phyloP scores from a whole-genome alignment of 164 flowering plant genomes.

The Piper betle region DNA sequence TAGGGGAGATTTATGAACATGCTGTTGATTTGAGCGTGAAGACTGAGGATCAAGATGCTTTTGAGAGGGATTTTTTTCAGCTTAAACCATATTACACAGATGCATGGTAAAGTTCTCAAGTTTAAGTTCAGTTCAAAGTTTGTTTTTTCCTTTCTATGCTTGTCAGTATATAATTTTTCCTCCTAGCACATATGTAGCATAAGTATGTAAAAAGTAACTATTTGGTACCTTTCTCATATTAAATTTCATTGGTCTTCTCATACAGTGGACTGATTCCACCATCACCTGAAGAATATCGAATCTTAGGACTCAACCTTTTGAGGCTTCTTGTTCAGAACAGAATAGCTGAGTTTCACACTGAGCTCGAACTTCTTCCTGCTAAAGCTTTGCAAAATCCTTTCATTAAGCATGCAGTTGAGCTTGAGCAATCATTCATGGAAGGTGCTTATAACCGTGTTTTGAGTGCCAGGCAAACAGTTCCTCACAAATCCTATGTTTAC shows the following conservation, averaged over 20 bases:
- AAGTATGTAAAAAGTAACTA: not conserved
- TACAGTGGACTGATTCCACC: constrained; percentile 42
- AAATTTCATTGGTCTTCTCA: constrained; percentile 8
- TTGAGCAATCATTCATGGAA: constrained; percentile 93
- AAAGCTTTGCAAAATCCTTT: constrained; percentile 64
- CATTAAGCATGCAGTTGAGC: constrained; percentile 78
- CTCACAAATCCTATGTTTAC: constrained; percentile 57
- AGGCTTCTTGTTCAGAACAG: constrained; percentile 90
- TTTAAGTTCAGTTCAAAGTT: not conserved
- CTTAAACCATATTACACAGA: constrained; percentile 95
- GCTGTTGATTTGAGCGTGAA: constrained; percentile 91
- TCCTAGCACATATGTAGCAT: not conserved
- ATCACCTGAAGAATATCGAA: constrained; percentile 33
- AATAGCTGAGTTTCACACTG: constrained; percentile 86
- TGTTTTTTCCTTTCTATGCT: not conserved
- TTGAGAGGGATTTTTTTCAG: constrained; percentile 92
- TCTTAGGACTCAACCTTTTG: constrained; percentile 77
- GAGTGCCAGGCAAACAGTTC: constrained; percentile 61
- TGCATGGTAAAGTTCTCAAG: constrained; percentile 33
- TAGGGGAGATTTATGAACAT: constrained; percentile 89
- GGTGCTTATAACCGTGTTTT: constrained; percentile 83
- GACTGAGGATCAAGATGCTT: constrained; percentile 85
- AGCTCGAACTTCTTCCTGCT: constrained; percentile 62
- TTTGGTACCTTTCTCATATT: too few relatives aligned
- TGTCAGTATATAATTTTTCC: too few relatives aligned